Evolutionary conservation across 495 filamentous ascomycete genomes (phyloP).

Genomic region (Penicillium bovifimosum): DNA sequence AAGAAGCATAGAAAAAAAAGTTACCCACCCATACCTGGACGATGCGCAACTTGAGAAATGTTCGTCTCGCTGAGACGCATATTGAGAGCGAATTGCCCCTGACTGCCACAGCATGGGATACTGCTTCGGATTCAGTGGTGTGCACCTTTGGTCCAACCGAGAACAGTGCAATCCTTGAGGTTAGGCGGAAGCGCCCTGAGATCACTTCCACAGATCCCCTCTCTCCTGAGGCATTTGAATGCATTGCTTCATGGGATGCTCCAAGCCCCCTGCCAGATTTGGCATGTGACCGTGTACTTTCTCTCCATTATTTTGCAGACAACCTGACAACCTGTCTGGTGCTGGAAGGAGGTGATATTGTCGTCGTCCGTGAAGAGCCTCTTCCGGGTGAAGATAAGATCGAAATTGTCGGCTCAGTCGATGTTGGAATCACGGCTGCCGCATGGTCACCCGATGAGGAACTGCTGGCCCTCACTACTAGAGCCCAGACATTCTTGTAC

Average conservation of each 20-base stretch:
- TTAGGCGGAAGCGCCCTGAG: conserved; percentile 45
- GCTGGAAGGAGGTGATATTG: conserved; percentile 85
- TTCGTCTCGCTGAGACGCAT: conserved; percentile 55
- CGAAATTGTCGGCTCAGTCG: conserved; percentile 90
- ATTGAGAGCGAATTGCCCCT: conserved; percentile 51
- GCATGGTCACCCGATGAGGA: conserved; percentile 96
- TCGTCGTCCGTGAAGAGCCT: conserved; percentile 74
- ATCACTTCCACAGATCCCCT: conserved; percentile 32
- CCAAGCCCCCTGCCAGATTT: conserved; percentile 65
- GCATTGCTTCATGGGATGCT: conserved; percentile 83
- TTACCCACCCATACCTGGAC: conserved; percentile 23
- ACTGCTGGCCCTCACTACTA: conserved; percentile 74
- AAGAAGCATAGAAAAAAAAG: conserved; percentile 21
- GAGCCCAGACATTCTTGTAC: conserved; percentile 72
- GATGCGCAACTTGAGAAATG: conserved; percentile 78
- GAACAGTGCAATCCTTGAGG: conserved; percentile 57
- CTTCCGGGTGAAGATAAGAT: conserved; percentile 66
- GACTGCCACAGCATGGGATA: conserved; percentile 74
- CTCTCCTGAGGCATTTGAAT: conserved; percentile 36
- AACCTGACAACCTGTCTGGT: conserved; percentile 70
- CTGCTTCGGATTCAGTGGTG: conserved; percentile 60
- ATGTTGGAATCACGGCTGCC: conserved; percentile 83
- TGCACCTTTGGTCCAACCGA: conserved; percentile 70
- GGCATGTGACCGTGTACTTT: conserved; percentile 62
- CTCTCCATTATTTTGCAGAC: conserved; percentile 80